Percentiles rank a stretch among this genome's conserved stretches.
Evolutionary conservation across 345 rosid species (phyloP).

Genomic region (Salix arbutifolia): DNA sequence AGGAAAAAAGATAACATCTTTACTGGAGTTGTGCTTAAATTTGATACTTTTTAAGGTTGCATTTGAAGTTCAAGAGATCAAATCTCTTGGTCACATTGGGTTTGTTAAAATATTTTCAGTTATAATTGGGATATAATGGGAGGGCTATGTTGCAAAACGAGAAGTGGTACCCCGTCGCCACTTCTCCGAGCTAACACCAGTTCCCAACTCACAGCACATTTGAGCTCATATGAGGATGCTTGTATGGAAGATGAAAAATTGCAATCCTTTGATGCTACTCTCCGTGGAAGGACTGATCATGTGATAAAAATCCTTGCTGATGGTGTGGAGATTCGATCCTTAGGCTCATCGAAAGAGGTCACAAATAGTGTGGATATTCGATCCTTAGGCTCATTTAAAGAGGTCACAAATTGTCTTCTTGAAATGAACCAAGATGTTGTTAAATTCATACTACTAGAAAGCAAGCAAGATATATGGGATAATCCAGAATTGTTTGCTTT

Average conservation of each 20-base stretch:
- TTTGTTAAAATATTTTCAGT: neutral
- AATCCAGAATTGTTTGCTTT: conserved; percentile 53
- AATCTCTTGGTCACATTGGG: neutral
- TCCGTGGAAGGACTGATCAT: conserved; percentile 57
- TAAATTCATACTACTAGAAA: conserved; percentile 58
- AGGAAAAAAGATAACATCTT: no score
- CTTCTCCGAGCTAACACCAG: conserved; percentile 20
- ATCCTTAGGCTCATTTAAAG: no score
- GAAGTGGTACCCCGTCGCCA: conserved; percentile 25
- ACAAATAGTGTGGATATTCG: no score
- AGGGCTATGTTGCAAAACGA: conserved; percentile 36
- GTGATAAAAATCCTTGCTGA: conserved; percentile 52
- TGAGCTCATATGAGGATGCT: conserved; percentile 68
- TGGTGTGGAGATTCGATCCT: conserved; percentile 52
- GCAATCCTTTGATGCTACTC: conserved; percentile 52
- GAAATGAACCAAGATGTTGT: conserved; percentile 86
- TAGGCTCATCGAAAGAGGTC: conserved; percentile 71
- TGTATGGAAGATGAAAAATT: conserved; percentile 62
- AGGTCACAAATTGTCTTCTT: conserved; percentile 50
- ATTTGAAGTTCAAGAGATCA: conserved; percentile 4
- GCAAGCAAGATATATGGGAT: conserved; percentile 72
- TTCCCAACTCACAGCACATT: conserved; percentile 39
- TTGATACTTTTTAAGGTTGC: neutral
- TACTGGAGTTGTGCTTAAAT: no score
- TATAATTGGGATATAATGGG: conserved; percentile 41